phyloP scores from a whole-genome alignment of 2,329 filamentous ascomycete genomes.

The Paramyrothecium sp. region DNA sequence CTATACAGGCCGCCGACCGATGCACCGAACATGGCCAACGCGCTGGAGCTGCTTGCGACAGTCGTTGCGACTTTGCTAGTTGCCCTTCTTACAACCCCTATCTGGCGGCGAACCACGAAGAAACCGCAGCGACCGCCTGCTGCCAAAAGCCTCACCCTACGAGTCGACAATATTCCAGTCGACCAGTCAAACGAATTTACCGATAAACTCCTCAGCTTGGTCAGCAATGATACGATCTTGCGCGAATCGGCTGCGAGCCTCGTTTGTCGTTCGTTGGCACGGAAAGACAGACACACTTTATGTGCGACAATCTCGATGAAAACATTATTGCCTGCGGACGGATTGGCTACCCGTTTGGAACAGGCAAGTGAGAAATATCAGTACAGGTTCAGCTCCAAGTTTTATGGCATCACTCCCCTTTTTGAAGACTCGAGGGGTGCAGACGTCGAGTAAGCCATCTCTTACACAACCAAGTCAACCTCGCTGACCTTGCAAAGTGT shows the following conservation, averaged over 20 bases:
- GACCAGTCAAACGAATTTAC: not conserved
- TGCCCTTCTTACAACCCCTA: not conserved
- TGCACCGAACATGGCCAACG: not conserved
- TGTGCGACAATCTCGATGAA: conserved; percentile 2
- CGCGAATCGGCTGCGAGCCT: not conserved
- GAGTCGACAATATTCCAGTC: conserved; percentile 4
- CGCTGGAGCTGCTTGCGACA: not conserved
- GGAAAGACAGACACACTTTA: not conserved
- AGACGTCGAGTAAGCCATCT: conserved; percentile 16
- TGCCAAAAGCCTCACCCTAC: conserved; percentile 1
- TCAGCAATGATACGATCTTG: not conserved
- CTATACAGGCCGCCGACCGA: not conserved
- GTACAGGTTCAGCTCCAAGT: conserved; percentile 7
- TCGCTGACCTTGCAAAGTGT: conserved; percentile 13
- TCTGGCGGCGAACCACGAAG: not conserved
- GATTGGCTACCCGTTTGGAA: conserved; percentile 1
- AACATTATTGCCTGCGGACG: conserved; percentile 3
- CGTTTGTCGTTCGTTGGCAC: not conserved
- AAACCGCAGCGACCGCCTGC: not conserved
- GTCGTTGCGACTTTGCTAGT: not conserved
- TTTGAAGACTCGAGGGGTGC: conserved; percentile 10
- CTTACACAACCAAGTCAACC: not conserved
- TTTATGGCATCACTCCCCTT: conserved; percentile 23
- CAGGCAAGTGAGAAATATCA: not conserved
- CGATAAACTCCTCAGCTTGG: not conserved